Evolutionary conservation across 345 rosid genomes (phyloP).

Genomic region (Clarkia xantiana): DNA sequence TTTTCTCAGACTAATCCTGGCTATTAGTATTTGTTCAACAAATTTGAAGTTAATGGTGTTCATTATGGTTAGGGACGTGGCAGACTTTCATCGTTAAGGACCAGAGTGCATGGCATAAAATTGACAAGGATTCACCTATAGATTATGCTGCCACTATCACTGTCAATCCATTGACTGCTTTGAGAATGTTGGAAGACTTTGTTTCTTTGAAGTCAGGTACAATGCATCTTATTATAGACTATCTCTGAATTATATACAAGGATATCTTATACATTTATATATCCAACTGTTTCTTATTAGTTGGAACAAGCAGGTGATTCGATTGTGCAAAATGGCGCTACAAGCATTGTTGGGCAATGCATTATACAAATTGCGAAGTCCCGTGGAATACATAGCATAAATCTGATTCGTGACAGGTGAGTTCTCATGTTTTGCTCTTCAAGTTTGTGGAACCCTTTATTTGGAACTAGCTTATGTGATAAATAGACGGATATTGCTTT

Average conservation of each 20-base stretch:
- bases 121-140: slow-evolving; percentile 48
- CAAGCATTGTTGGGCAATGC: slow-evolving; percentile 86
- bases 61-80: slow-evolving; percentile 46
- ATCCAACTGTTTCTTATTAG: slow-evolving; percentile 5
- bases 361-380: slow-evolving; percentile 63
- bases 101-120: slow-evolving; percentile 63
- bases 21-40: neutral
- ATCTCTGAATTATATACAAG: neutral
- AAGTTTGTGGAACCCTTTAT: neutral
- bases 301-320: slow-evolving; percentile 44
- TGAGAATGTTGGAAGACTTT: slow-evolving; percentile 86
- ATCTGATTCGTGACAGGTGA: slow-evolving; percentile 76
- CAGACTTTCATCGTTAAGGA: slow-evolving; percentile 70
- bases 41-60: neutral
- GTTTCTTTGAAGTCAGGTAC: slow-evolving; percentile 41
- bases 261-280: neutral
- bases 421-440: neutral
- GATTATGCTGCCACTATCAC: slow-evolving; percentile 85
- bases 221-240: neutral
- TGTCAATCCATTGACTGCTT: slow-evolving; percentile 79
- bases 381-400: slow-evolving; percentile 55
- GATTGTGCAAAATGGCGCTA: slow-evolving; percentile 85
- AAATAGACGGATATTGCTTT: too few species aligned
- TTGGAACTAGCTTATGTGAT: too few species aligned
- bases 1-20: too few species aligned